Evolutionary conservation across 176 grass and related monocot species (phyloP), one percentile per base, ranked within the genome.

Genomic region (Bolboschoenus planiculmis): DNA sequence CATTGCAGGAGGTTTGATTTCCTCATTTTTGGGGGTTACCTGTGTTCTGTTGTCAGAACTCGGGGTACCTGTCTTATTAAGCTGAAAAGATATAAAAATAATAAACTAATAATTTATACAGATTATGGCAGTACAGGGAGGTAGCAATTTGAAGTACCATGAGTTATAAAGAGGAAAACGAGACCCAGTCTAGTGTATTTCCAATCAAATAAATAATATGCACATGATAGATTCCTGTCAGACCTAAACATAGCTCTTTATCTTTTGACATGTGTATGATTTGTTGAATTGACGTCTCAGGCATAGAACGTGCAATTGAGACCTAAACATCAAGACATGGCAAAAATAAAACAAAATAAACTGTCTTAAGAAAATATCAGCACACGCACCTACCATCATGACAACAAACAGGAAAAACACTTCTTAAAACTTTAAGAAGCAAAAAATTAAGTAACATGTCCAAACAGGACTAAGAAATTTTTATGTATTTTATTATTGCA

Each of bases 21-120:
- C 87, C 53, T 88, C 92, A 86, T 87, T 89, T 75, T 91, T 89
- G 59, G 90, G 55, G 65, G 46, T 26, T 24, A 54, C 58, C 77
- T 85, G 82, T 57, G 62, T 62, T 57, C 56, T 50, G 26, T 78
- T 78, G 84, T 86, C 83, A 86, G 90, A 36, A 86, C 29, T 80
- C 14, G 30, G 21, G 57, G 54, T 79, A 68, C 83, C 87, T 90
- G 83, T 46, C 89, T 93, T 98, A 71, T 91, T 93, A 84, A 95
- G 89, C 96, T 98, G 91, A 55, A 77, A 77, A 27, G 2, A 53
- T 53, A 53, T 31, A 33, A 53, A 48, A 77, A 33, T 51, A 51
- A 50, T 51, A 53, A 7, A 51, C 44, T 76, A 50, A 31, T 44
- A 76, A 23, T 77, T 51, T 53, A 5, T 77, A 33, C 72, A 50